A percentile compares a stretch with the other conserved stretches of the same genome.
Evolutionary conservation across 306 rosid species (phyloP).

Genomic region (Fagus crenata): DNA sequence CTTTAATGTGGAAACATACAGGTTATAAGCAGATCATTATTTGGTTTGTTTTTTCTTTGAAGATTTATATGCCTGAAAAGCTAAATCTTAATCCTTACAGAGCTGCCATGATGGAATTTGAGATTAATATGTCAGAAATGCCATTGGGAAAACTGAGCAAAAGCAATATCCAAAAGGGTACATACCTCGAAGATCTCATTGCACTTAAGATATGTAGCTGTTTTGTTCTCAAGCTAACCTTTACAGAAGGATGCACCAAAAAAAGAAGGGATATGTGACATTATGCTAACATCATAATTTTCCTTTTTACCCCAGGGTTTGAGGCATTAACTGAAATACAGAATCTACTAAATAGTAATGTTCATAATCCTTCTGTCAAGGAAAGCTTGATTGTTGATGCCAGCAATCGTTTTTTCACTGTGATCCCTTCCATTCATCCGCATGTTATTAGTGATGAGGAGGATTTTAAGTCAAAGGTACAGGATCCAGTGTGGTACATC

Average conservation of each 20-base stretch:
- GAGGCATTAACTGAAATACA: conserved; percentile 94
- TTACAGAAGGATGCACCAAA: neutral
- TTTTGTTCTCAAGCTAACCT: neutral
- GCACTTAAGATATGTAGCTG: neutral
- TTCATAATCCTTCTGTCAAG: conserved; percentile 50
- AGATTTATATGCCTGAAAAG: conserved; percentile 16
- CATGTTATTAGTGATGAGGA: conserved; percentile 81
- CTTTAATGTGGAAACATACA: conserved; percentile 94
- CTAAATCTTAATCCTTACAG: conserved; percentile 60
- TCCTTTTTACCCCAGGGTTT: conserved; percentile 61
- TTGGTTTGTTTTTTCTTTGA: neutral
- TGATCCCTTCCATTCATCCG: conserved; percentile 95
- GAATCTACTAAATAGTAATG: conserved; percentile 55
- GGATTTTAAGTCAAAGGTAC: conserved; percentile 86
- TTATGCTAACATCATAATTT: conserved; percentile 18
- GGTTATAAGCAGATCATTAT: conserved; percentile 43
- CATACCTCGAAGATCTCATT: conserved; percentile 1
- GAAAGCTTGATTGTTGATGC: conserved; percentile 93
- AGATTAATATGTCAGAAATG: conserved; percentile 97
- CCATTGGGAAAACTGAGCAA: conserved; percentile 97
- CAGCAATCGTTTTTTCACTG: conserved; percentile 92
- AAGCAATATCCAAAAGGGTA: conserved; percentile 86
- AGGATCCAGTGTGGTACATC: neutral
- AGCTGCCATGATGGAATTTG: conserved; percentile 98
- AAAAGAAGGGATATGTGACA: neutral